Percentiles rank a stretch among this genome's conserved stretches.
phyloP scores from a whole-genome alignment of 768 basidiomycete genomes.

The Lepiota venenata region DNA sequence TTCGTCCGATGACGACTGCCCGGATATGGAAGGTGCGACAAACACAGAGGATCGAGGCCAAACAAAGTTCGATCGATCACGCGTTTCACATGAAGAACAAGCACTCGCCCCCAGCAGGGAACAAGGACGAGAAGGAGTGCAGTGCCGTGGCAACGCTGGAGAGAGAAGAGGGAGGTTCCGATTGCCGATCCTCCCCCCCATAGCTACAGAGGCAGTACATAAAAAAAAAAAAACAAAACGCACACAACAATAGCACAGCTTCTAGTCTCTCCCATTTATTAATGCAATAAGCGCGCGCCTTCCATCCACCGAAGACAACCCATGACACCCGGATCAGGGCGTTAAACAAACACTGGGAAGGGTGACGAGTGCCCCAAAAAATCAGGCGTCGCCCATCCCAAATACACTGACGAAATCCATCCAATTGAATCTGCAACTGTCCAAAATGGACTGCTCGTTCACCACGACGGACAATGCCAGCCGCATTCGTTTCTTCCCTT shows the following conservation, averaged over 20 bases:
- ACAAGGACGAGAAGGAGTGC: constrained; percentile 1
- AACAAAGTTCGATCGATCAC: neutral
- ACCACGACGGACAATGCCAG: constrained; percentile 44
- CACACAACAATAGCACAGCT: no score
- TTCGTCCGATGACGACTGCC: constrained; percentile 3
- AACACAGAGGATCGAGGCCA: neutral
- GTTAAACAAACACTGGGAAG: neutral
- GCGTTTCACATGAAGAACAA: constrained; percentile 5
- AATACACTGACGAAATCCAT: constrained; percentile 32
- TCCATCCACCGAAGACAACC: neutral
- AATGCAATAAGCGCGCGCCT: no score
- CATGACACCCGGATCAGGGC: neutral
- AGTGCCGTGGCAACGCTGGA: neutral
- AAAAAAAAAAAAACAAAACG: no score
- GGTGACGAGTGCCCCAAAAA: neutral
- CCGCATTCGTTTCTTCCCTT: constrained; percentile 34
- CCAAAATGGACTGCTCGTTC: constrained; percentile 49
- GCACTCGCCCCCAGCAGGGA: neutral
- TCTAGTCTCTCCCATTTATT: no score
- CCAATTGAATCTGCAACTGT: constrained; percentile 39
- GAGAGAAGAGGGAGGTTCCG: no score
- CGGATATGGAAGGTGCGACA: constrained; percentile 10
- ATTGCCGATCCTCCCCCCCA: no score
- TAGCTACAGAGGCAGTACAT: no score
- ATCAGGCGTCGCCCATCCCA: neutral